Percentiles rank a stretch among this genome's conserved stretches.
Evolutionary conservation across 164 flowering plant species (phyloP).

Genomic region (Vitis labrusca): DNA sequence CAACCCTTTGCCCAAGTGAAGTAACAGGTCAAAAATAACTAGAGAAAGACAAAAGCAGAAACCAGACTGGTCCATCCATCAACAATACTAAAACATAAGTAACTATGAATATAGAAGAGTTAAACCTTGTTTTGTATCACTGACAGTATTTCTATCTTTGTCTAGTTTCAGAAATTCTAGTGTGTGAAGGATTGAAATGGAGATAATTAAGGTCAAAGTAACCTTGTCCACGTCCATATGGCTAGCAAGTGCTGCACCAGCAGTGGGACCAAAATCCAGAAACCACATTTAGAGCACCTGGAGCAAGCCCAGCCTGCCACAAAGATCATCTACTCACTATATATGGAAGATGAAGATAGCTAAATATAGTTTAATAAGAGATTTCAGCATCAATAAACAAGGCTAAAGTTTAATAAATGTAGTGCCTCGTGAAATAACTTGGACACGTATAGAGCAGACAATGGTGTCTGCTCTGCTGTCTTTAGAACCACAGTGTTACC

Average conservation of each 20-base stretch:
- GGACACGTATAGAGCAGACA: conserved; percentile 37
- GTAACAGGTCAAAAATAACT: no score
- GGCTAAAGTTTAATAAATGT: not conserved
- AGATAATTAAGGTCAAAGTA: not conserved
- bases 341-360: not conserved
- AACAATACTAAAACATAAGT: no score
- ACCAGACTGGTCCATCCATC: no score
- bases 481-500: conserved; percentile 53
- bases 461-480: conserved; percentile 56
- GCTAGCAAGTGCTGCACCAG: conserved; percentile 50
- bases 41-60: no score
- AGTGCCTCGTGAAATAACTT: conserved; percentile 44
- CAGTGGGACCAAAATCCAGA: conserved; percentile 50
- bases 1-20: no score
- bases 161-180: no score
- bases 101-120: no score
- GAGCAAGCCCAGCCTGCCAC: conserved; percentile 52
- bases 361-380: not conserved
- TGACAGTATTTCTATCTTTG: no score
- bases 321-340: not conserved
- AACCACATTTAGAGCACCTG: conserved; percentile 46
- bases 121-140: no score
- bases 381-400: not conserved
- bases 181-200: not conserved
- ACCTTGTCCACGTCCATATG: conserved; percentile 61